A percentile compares a stretch with the other conserved stretches of the same genome.
Conservation (phyloP, 495 filamentous ascomycete genomes). For the Penicillium goetzii region DNA sequence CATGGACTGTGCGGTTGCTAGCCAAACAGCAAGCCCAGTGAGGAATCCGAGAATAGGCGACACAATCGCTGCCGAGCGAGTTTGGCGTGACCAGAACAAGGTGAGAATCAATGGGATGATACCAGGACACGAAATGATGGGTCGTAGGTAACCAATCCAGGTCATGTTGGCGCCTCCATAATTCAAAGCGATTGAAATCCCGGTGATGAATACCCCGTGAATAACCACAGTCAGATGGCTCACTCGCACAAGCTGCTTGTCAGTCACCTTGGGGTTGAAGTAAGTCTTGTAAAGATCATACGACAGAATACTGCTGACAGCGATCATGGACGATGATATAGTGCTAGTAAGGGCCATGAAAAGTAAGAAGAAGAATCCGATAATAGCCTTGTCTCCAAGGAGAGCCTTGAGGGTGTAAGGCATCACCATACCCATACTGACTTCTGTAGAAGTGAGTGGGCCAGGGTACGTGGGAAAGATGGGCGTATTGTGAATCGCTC, state of each 20-base stretch:
- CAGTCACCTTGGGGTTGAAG: constrained; percentile 48
- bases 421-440: constrained; percentile 49
- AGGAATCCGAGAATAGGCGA: constrained; percentile 43
- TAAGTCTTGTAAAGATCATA: constrained; percentile 58
- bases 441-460: constrained; percentile 46
- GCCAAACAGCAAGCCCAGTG: constrained; percentile 43
- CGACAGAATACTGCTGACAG: constrained; percentile 51
- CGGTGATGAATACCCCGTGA: constrained; percentile 45
- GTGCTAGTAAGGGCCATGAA: constrained; percentile 60
- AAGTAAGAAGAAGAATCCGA: constrained; percentile 54
- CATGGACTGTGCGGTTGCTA: constrained; percentile 36
- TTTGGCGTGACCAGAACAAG: constrained; percentile 45
- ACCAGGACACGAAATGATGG: constrained; percentile 43
- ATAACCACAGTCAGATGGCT: constrained; percentile 43
- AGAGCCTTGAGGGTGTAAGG: constrained; percentile 55
- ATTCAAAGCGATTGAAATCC: constrained; percentile 41
- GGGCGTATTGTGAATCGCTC: constrained; percentile 50
- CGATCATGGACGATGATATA: constrained; percentile 50
- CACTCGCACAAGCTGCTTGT: constrained; percentile 40
- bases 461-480: constrained; percentile 57
- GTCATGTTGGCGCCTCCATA: constrained; percentile 49
- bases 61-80: constrained; percentile 37
- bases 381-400: constrained; percentile 50
- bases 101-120: constrained; percentile 44
- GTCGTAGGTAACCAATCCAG: constrained; percentile 45